phyloP scores from a whole-genome alignment of 2,329 filamentous ascomycete species.

The Trichoderma arundinaceum region DNA sequence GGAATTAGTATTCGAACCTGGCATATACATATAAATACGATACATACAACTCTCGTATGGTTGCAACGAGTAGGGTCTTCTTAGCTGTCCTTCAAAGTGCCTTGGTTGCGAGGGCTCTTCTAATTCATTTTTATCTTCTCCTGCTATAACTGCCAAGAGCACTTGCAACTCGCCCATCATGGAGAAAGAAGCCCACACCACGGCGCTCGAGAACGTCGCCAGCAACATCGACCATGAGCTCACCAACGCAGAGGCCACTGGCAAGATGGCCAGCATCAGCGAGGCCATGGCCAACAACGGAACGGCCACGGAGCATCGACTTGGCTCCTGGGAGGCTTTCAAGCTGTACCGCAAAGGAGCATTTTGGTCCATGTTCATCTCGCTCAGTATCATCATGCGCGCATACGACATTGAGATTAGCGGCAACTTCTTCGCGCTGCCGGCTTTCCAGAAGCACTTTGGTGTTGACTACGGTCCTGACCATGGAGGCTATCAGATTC shows the following conservation, averaged over 20 bases:
- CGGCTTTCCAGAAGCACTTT: slow-evolving; percentile 29
- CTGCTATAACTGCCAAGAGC: background rate
- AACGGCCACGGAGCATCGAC: slow-evolving; percentile 22
- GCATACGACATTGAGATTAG: slow-evolving; percentile 48
- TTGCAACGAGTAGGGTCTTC: background rate
- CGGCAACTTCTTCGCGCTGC: slow-evolving; percentile 48
- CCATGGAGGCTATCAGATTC: slow-evolving; percentile 45
- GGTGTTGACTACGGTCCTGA: slow-evolving; percentile 29
- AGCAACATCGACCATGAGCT: slow-evolving; percentile 29
- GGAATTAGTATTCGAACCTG: background rate
- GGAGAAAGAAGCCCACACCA: slow-evolving; percentile 21
- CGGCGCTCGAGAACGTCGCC: slow-evolving; percentile 25
- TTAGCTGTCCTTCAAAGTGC: background rate
- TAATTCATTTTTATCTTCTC: background rate
- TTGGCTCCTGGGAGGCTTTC: slow-evolving; percentile 36
- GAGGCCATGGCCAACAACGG: slow-evolving; percentile 27
- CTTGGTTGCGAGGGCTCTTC: background rate
- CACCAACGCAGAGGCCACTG: slow-evolving; percentile 23
- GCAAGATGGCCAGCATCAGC: slow-evolving; percentile 27
- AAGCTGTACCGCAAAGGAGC: slow-evolving; percentile 45
- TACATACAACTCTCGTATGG: slow-evolving; percentile 5
- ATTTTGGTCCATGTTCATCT: slow-evolving; percentile 46
- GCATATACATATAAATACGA: slow-evolving; percentile 23
- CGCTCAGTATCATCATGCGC: slow-evolving; percentile 51
- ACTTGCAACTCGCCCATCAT: slow-evolving; percentile 4